Conservation (phyloP, 2,329 filamentous ascomycete species). For the Atkinsonella hypoxylon region DNA sequence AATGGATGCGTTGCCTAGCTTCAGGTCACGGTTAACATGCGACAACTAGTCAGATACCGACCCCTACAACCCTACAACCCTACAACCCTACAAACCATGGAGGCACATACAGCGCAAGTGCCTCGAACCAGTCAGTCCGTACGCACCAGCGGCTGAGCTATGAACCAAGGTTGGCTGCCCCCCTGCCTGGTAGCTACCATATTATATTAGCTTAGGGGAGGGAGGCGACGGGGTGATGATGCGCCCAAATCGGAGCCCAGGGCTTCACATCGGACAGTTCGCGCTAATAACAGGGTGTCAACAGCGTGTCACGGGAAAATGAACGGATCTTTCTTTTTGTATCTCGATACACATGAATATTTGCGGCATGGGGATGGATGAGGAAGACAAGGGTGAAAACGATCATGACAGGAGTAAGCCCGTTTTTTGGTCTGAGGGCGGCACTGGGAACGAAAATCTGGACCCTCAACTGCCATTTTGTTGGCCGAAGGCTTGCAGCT, state of each 20-base stretch:
- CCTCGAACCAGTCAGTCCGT: neutral
- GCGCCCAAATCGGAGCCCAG: neutral
- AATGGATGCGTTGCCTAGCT: neutral
- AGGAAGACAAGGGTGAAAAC: too few species aligned
- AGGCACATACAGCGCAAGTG: neutral
- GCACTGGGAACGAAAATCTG: too few species aligned
- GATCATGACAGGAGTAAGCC: too few species aligned
- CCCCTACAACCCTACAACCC: neutral
- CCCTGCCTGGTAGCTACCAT: slow-evolving; percentile 1
- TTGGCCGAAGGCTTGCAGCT: neutral
- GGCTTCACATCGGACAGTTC: neutral
- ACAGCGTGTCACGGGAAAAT: too few species aligned
- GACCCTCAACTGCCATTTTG: too few species aligned
- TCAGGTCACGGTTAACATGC: too few species aligned
- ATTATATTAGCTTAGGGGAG: neutral
- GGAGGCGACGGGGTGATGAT: neutral
- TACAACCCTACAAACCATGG: slow-evolving; percentile 1
- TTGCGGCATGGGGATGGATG: too few species aligned
- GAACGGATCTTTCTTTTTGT: too few species aligned
- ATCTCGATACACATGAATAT: too few species aligned
- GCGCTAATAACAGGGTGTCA: too few species aligned
- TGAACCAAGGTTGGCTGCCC: slow-evolving; percentile 4
- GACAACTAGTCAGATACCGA: slow-evolving; percentile 5
- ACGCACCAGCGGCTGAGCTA: slow-evolving; percentile 2
- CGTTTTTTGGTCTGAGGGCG: too few species aligned